Evolutionary conservation across 2,329 filamentous ascomycete species (phyloP).

Genomic region (Hypocrella siamensis): DNA sequence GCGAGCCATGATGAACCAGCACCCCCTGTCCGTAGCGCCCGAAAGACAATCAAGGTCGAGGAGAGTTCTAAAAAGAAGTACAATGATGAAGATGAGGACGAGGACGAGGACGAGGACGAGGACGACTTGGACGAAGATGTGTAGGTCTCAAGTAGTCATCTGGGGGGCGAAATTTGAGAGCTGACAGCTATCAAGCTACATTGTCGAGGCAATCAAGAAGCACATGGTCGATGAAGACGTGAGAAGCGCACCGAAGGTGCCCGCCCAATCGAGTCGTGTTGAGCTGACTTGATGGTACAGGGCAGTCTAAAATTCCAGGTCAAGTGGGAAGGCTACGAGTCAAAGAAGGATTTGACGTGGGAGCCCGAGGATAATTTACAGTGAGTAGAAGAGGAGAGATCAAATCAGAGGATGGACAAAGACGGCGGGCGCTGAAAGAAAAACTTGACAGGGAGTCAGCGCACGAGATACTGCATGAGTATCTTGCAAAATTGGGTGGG

Average conservation of each 20-base stretch:
- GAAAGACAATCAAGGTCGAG: no score
- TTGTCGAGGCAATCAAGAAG: slow-evolving; percentile 57
- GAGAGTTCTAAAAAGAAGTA: slow-evolving; percentile 10
- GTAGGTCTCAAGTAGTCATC: slow-evolving; percentile 11
- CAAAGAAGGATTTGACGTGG: slow-evolving; percentile 59
- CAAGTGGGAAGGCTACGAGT: slow-evolving; percentile 68
- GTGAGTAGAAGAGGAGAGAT: slow-evolving; percentile 7
- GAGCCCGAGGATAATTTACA: slow-evolving; percentile 53
- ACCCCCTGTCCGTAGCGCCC: no score
- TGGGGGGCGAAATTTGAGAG: slow-evolving; percentile 10
- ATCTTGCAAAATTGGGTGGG: slow-evolving; percentile 48
- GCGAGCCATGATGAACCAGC: slow-evolving; percentile 4
- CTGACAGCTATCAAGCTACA: slow-evolving; percentile 33
- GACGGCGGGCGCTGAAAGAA: neutral
- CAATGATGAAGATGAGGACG: slow-evolving; percentile 16
- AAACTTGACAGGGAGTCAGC: slow-evolving; percentile 33
- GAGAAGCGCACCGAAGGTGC: no score
- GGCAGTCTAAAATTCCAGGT: slow-evolving; percentile 48
- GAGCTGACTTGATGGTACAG: slow-evolving; percentile 12
- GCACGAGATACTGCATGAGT: slow-evolving; percentile 44
- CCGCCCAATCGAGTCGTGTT: neutral
- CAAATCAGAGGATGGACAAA: neutral
- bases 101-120: slow-evolving; percentile 18
- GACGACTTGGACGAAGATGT: slow-evolving; percentile 27
- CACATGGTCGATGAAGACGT: slow-evolving; percentile 47